These are phyloP conservation scores for Gaultheria prostrata DNA, from an alignment of 148 eudicot genomes.

Conservation along the genomic window DNA sequence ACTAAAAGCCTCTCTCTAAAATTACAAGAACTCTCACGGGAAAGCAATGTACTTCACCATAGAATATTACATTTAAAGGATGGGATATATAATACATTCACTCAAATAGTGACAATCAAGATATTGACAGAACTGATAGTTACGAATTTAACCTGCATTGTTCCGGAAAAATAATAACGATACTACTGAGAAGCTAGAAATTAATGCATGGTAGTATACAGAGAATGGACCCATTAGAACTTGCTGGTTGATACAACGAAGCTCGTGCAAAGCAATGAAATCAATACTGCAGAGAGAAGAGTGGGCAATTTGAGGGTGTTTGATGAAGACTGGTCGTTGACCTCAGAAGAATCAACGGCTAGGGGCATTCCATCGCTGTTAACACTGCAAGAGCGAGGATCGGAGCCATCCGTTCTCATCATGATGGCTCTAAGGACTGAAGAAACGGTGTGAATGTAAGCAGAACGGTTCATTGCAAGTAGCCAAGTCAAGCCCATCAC, in stretches of 20 bases:
- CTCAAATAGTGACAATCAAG: too few species aligned
- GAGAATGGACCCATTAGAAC: constrained; percentile 7
- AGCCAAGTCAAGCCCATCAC: constrained; percentile 97
- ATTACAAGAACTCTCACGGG: not conserved
- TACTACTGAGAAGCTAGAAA: not conserved
- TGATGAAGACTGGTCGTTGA: constrained; percentile 52
- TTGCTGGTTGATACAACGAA: constrained; percentile 7
- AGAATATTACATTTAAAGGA: not conserved
- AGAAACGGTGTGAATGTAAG: constrained; percentile 74
- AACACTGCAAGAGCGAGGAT: constrained; percentile 62
- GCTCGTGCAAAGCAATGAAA: constrained; percentile 31
- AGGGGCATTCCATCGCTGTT: constrained; percentile 78
- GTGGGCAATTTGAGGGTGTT: constrained; percentile 7
- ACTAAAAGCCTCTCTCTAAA: not conserved
- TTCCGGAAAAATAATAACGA: not conserved
- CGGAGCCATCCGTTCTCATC: constrained; percentile 45
- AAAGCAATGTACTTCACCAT: not conserved
- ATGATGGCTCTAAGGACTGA: constrained; percentile 69
- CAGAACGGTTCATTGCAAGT: constrained; percentile 64
- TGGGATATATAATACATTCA: too few species aligned
- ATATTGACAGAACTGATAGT: not conserved
- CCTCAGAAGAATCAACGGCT: constrained; percentile 79
- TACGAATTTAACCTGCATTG: not conserved
- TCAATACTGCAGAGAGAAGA: constrained; percentile 22
- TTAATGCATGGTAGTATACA: not conserved